phyloP scores from a whole-genome alignment of 1,284 basidiomycete species.

The Serendipita sp. region DNA sequence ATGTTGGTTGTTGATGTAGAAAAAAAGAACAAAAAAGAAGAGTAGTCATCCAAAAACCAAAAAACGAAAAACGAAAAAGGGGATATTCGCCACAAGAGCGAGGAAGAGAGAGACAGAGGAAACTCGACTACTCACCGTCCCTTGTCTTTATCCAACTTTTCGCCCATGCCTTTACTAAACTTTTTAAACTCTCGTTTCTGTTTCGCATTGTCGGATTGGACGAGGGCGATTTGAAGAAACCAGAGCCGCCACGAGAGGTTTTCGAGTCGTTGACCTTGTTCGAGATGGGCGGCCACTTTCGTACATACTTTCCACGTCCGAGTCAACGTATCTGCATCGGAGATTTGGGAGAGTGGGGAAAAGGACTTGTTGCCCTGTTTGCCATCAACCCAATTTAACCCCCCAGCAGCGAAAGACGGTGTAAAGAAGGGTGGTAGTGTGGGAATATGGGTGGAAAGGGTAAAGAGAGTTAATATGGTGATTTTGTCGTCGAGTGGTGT shows the following conservation, averaged over 20 bases:
- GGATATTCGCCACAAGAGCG: background rate
- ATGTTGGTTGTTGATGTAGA: too few relatives aligned
- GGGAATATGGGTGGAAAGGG: background rate
- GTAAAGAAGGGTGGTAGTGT: background rate
- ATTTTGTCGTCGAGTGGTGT: background rate
- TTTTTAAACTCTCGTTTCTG: constrained; percentile 77
- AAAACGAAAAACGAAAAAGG: background rate
- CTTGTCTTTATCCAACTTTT: constrained; percentile 78
- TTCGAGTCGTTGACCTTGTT: constrained; percentile 74
- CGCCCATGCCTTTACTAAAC: constrained; percentile 68
- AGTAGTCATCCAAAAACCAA: background rate
- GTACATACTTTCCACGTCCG: constrained; percentile 68
- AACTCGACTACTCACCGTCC: constrained; percentile 43
- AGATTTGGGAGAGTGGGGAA: constrained; percentile 72
- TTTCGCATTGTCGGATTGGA: constrained; percentile 72
- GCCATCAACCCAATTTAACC: background rate
- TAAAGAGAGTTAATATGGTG: background rate
- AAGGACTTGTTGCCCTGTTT: constrained; percentile 75
- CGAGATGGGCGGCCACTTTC: constrained; percentile 58
- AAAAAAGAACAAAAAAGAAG: too few relatives aligned
- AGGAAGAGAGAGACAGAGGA: too few relatives aligned
- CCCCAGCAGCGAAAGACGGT: background rate
- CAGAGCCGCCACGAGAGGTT: constrained; percentile 77
- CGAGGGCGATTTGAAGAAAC: constrained; percentile 76
- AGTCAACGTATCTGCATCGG: constrained; percentile 64